A percentile compares a stretch with the other conserved stretches of the same genome.
phyloP scores from a whole-genome alignment of 257 asterid genomes.

The Solanum etuberosum region DNA sequence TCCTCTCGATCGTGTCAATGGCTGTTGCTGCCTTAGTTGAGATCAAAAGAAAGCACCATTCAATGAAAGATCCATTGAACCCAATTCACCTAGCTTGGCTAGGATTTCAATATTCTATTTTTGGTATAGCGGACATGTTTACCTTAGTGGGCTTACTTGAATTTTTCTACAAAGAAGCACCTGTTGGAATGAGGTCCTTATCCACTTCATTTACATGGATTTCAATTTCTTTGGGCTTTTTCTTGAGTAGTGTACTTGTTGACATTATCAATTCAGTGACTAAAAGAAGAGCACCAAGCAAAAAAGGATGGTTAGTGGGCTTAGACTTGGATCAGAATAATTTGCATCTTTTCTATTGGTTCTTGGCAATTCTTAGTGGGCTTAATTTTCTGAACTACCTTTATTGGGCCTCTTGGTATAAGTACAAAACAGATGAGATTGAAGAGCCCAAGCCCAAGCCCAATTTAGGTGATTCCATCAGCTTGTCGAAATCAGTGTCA shows the following conservation, averaged over 20 bases:
- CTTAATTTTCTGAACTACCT: constrained; percentile 59
- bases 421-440: constrained; percentile 30
- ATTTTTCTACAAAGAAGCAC: constrained; percentile 75
- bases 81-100: constrained; percentile 68
- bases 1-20: constrained; percentile 58
- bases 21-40: constrained; percentile 50
- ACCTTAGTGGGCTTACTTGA: constrained; percentile 68
- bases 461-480: not conserved
- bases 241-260: constrained; percentile 60
- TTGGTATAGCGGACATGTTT: constrained; percentile 85
- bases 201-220: constrained; percentile 65
- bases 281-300: constrained; percentile 19
- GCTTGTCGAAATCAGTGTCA: not conserved
- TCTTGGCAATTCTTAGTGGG: constrained; percentile 57
- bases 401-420: constrained; percentile 63
- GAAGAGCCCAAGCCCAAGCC: not conserved
- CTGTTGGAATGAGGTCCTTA: constrained; percentile 67
- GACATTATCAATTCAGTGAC: constrained; percentile 43
- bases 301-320: constrained; percentile 63
- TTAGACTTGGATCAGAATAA: constrained; percentile 37
- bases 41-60: constrained; percentile 41
- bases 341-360: constrained; percentile 62
- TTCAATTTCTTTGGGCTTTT: constrained; percentile 57
- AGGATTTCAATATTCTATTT: constrained; percentile 45
- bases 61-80: constrained; percentile 16